Evolutionary conservation across 2,329 filamentous ascomycete genomes (phyloP).

Genomic region (Zymoseptoria crescenta): DNA sequence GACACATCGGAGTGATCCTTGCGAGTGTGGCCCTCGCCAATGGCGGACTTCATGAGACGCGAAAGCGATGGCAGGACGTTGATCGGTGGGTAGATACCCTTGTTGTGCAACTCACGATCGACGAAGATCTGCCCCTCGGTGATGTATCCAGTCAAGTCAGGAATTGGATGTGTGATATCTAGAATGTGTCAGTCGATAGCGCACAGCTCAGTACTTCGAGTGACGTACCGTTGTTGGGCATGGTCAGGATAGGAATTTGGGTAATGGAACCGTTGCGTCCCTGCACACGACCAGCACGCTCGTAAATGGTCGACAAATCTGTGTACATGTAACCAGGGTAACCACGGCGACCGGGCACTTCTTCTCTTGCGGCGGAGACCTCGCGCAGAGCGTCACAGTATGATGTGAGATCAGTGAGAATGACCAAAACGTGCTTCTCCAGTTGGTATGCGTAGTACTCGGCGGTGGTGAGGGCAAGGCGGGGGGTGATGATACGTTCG

Average conservation of each 20-base stretch:
- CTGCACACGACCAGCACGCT: constrained; percentile 93
- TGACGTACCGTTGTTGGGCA: constrained; percentile 83
- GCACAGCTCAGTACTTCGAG: background rate
- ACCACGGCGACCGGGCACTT: constrained; percentile 97
- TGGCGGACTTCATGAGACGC: constrained; percentile 99
- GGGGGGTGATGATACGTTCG: constrained; percentile 98
- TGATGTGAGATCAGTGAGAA: constrained; percentile 92
- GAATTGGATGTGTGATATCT: constrained; percentile 98
- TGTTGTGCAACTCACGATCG: constrained; percentile 88
- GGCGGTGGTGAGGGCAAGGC: constrained; percentile 93
- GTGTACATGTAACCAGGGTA: constrained; percentile 99
- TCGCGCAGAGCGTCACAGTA: constrained; percentile 99
- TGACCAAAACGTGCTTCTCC: constrained; percentile 98
- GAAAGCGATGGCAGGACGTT: constrained; percentile 97
- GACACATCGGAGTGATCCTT: constrained; percentile 97
- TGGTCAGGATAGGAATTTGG: constrained; percentile 96
- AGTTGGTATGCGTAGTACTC: constrained; percentile 99
- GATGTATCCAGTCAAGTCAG: constrained; percentile 97
- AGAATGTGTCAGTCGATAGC: constrained; percentile 6
- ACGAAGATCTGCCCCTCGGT: constrained; percentile 98
- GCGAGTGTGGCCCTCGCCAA: constrained; percentile 92
- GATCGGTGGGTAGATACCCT: constrained; percentile 96
- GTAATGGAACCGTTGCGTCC: constrained; percentile 98
- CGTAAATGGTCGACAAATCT: constrained; percentile 99
- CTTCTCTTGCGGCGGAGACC: constrained; percentile 94